Base-by-base conservation (phyloP, 106 monocot genomes). In the Phalaenopsis aphrodite region DNA sequence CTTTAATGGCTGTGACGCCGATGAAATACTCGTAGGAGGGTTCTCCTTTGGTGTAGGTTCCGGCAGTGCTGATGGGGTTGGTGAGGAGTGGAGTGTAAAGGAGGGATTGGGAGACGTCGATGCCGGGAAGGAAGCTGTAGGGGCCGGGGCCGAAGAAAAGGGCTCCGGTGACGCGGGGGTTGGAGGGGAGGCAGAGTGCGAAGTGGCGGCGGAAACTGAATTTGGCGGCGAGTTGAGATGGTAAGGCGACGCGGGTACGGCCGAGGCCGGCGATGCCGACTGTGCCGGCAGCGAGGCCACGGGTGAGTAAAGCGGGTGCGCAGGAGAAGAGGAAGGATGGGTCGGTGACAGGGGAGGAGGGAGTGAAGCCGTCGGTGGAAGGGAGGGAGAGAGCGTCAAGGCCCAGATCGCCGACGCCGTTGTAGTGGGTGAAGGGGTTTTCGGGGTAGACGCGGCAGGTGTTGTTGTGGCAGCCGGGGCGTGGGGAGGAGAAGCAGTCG, bases 81-180 rank as follows among this genome's bases (percentile, higher is more conserved):
- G 78, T 75, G 79, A 93, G 48, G 30, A 93, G 89, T 0, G 87
- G 89, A 2, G 94, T 94, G 86, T 94, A 94, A 57, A 72, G 77
- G 23, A 94, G 86, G 55, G 75, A 77, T 45, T 78, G 64, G 0
- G 94, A 87, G 18, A 79, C 83, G 24, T 86, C 85, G n/a, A 85
- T n/a, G 57, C 61, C 66, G 5, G 86, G 93, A 9, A 85, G 86
- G 57, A 95, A 72, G 23, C 5, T 56, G 72, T 92, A 95, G 6
- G 93, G 93, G 48, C 79, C 85, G 76, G 81, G 85, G 65, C 95
- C 95, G 71, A 93, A 86, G 92, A 95, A 90, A 19, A 89, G 76
- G 48, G 85, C 87, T 41, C 93, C 93, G 49, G 67, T 76, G 4
- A 64, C 14, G 4, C 79, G 49, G 4, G 68, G 12, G 0, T 82